phyloP scores from a whole-genome alignment of 106 monocot species.

The Allium cepa region DNA sequence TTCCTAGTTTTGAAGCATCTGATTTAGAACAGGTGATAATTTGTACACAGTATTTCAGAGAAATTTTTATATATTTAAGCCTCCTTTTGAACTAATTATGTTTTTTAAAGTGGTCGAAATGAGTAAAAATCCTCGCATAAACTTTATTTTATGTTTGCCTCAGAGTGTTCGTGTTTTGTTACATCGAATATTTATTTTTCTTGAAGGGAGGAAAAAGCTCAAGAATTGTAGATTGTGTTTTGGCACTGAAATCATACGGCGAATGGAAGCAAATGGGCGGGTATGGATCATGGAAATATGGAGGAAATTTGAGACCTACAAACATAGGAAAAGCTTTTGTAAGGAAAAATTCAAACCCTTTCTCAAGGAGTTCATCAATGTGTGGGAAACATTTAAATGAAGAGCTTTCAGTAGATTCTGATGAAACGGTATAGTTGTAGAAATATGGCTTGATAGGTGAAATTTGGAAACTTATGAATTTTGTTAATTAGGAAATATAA shows the following conservation, averaged over 20 bases:
- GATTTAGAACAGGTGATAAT: conserved; percentile 80
- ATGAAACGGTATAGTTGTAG: conserved; percentile 45
- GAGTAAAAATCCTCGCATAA: background rate
- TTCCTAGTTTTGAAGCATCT: conserved; percentile 89
- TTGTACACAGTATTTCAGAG: background rate
- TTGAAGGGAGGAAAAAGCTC: conserved; percentile 79
- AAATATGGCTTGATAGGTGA: background rate
- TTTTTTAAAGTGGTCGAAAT: background rate
- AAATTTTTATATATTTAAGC: too few species aligned
- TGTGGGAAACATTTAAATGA: conserved; percentile 30
- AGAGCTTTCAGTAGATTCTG: conserved; percentile 23
- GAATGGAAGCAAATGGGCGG: conserved; percentile 89
- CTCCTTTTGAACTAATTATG: background rate
- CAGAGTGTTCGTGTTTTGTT: background rate
- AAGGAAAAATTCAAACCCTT: conserved; percentile 68
- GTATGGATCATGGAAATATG: conserved; percentile 73
- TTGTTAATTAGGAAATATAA: too few species aligned
- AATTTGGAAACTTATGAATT: too few species aligned
- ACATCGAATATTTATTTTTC: background rate
- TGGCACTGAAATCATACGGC: conserved; percentile 83
- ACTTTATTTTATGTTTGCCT: background rate
- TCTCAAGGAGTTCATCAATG: conserved; percentile 36
- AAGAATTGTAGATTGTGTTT: conserved; percentile 71
- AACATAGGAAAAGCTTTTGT: conserved; percentile 54
- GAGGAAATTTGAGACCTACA: conserved; percentile 60